Base-by-base conservation (phyloP, 169 alveolate species). In the Plasmodium malariae region DNA sequence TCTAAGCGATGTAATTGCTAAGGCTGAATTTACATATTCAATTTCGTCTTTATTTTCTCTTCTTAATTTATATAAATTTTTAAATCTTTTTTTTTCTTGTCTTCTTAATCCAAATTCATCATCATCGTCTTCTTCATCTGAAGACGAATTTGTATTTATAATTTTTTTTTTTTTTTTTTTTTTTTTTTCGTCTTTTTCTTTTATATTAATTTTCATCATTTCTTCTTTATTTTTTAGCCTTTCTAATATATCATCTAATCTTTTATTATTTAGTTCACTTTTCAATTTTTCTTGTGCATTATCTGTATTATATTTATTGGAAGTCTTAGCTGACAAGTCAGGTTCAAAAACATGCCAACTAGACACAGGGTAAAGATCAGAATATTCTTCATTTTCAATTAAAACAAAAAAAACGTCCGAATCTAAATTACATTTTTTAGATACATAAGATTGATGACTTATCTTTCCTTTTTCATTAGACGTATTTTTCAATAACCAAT, bases 271-370 rank as follows among this genome's bases (percentile, higher is more conserved):
- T 30, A 55, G 24, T 34, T 71, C 76, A 21, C 7, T 30, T 86
- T 51, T 71, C 26, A 45, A 19, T 70, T 86, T 86, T 30, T 71
- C 74, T 28, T 86, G 68, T 34, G 71, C 24, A 48, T 54, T 55
- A 51, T 69, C 91, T 26, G 68, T 0, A 14, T 86, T 86, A 57
- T 55, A 86, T 45, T 57, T 71, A 57, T 65, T 86, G 17, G 55
- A 37, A 2, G 74, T 28, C 37, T 68, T 86, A 3, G 67, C 72
- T 43, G 87, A 86, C 28, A 86, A 24, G 21, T 86, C 87, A 4
- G 92, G 92, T 86, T 86, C 92, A 62, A 86, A 86, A 1, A 86
- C 87, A 19, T 86, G 87, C 92, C 92, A 86, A 59, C 76, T 70
- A 9, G 92, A 86, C 7, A 86, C n/a, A 49, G 92, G 92, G 49